These are phyloP conservation scores for Solanum hybrid DNA, from an alignment of 305 asterid genomes.

Conservation along the genomic window DNA sequence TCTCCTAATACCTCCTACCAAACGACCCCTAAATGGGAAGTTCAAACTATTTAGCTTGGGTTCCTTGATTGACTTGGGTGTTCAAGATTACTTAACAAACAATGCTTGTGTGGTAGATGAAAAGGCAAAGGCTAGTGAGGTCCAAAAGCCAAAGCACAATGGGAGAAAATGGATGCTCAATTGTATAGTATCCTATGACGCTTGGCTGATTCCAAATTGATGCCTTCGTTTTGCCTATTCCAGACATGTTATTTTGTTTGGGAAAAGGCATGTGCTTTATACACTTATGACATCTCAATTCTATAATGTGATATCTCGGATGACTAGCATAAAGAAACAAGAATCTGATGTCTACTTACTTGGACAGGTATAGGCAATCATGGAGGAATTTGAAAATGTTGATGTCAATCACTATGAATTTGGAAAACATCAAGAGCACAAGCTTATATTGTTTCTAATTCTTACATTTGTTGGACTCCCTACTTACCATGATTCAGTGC, in stretches of 20 bases:
- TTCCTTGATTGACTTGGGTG: background rate
- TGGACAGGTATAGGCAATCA: background rate
- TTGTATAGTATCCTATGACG: background rate
- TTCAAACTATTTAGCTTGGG: background rate
- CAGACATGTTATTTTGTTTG: background rate
- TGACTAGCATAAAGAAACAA: background rate
- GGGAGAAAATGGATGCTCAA: background rate
- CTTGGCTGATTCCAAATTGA: background rate
- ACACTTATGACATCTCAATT: background rate
- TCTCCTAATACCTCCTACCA: no score
- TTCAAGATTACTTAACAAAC: background rate
- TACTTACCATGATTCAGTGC: background rate
- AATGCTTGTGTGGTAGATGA: background rate
- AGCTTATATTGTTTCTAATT: background rate
- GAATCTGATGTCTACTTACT: background rate
- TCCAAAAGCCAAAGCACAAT: background rate
- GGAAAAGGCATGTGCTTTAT: background rate
- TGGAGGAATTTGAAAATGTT: background rate
- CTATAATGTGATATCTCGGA: background rate
- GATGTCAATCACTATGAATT: no score
- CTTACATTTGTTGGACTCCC: background rate
- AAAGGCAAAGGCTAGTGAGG: background rate
- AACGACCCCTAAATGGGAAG: no score
- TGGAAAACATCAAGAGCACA: background rate
- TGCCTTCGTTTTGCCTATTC: background rate